Percentiles rank a stretch among this genome's conserved stretches.
These are phyloP conservation scores for Fusarium cyanostomum DNA, from an alignment of 2,329 filamentous ascomycete genomes.

Conservation along the genomic window DNA sequence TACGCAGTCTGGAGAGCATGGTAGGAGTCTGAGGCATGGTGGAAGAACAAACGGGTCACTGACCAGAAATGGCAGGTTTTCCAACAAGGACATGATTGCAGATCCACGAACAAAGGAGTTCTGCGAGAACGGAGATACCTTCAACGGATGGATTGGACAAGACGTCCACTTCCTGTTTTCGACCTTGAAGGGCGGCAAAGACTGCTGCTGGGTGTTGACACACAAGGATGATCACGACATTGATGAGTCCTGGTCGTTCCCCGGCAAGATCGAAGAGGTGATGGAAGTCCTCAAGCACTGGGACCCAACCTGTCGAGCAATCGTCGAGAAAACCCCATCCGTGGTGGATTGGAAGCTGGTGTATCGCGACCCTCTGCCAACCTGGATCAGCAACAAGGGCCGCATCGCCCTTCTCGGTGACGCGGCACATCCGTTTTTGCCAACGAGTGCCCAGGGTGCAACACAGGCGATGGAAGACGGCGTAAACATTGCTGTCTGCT, in stretches of 20 bases:
- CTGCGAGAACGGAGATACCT: conserved; percentile 65
- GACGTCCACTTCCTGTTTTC: conserved; percentile 62
- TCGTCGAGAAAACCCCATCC: conserved; percentile 24
- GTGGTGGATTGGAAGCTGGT: conserved; percentile 32
- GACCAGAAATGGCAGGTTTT: conserved; percentile 19
- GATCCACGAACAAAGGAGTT: conserved; percentile 64
- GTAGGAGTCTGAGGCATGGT: conserved; percentile 46
- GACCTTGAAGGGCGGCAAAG: conserved; percentile 55
- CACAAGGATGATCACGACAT: conserved; percentile 47
- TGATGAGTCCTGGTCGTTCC: conserved; percentile 34
- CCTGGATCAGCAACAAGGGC: conserved; percentile 19
- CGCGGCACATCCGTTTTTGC: conserved; percentile 32
- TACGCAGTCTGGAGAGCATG: conserved; percentile 56
- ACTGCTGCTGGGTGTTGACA: conserved; percentile 67
- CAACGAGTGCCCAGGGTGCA: conserved; percentile 32
- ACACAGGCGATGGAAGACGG: conserved; percentile 36
- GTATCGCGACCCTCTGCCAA: conserved; percentile 27
- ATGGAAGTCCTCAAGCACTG: conserved; percentile 19
- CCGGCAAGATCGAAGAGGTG: conserved; percentile 31
- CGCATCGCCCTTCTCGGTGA: conserved; percentile 27
- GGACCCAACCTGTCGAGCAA: conserved; percentile 27
- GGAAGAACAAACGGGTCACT: background rate
- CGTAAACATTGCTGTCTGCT: conserved; percentile 18
- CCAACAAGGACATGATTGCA: conserved; percentile 59
- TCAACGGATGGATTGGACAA: conserved; percentile 61